Evolutionary conservation across 768 basidiomycete species (phyloP), one percentile per base, ranked within the genome.

Genomic region (Leccinum broughii): DNA sequence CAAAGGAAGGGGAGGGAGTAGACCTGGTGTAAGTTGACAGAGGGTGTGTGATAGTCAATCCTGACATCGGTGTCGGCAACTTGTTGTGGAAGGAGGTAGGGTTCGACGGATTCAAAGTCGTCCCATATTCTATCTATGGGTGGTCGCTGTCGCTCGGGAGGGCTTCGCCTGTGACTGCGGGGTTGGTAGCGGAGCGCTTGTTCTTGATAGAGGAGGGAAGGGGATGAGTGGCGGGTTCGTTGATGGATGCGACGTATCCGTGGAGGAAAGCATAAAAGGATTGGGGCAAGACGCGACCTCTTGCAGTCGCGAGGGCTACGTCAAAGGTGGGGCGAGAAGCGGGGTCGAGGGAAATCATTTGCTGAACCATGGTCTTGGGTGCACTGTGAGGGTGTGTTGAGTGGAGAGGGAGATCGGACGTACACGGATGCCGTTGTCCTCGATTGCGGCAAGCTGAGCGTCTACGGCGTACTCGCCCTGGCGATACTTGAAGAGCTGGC

Each of bases 261-360:
- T 95, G 91, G 10, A 98, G 81, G 77, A 96, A 98, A 3, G 93
- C 90, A 76, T 97, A 98, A 75, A 98, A 98, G 32, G 85, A 86
- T 67, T 95, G 93, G 0, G 96, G 95, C 63, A 98, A 91, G 51
- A 95, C 87, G 9, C 82, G 81, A 0, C 87, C 91, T 50, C 93
- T 83, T 4, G 87, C 89, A 1, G 80, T 84, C 28, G 90, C 85
- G 41, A 98, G 77, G 7, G 94, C 77, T 2, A 81, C 82, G 67
- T 92, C 90, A 72, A 96, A 98, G 1, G 89, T 84, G 3, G 93
- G 93, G 13, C 97, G 84, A 3, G 82, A 77, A 0, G 78, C 64
- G 0, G 95, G 89, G 61, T 95, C 87, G 24, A 95, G 83, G 14
- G 83, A 80, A 55, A 96, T 89, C 97, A 99, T 98, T 65, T 88